These are phyloP conservation scores for Citrus australasica DNA, from an alignment of 345 rosid genomes.

Conservation along the genomic window DNA sequence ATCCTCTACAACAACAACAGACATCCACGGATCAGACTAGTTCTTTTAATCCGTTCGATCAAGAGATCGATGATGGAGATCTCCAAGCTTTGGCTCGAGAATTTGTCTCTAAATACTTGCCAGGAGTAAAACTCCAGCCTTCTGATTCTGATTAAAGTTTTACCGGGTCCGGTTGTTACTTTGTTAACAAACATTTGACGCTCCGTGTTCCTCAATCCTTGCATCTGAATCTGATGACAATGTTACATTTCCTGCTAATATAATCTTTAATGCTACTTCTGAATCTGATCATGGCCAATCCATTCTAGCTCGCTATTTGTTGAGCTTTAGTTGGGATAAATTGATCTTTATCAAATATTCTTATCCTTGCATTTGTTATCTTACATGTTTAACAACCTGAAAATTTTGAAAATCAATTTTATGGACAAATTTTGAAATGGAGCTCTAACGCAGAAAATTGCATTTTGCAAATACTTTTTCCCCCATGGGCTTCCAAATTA, in stretches of 20 bases:
- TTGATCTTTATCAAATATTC: too few relatives aligned
- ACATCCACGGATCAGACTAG: slow-evolving; percentile 5
- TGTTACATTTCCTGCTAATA: background rate
- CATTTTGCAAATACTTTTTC: too few relatives aligned
- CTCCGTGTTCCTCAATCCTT: background rate
- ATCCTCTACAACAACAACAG: slow-evolving; percentile 15
- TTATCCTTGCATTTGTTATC: background rate
- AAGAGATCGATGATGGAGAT: slow-evolving; percentile 26
- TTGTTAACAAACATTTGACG: background rate
- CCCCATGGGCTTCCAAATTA: too few relatives aligned
- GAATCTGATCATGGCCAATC: background rate
- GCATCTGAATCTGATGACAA: background rate
- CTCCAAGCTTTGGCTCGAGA: slow-evolving; percentile 47
- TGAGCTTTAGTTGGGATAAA: background rate
- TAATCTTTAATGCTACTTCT: background rate
- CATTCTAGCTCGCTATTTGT: background rate
- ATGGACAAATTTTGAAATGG: background rate
- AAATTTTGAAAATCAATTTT: too few relatives aligned
- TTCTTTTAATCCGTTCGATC: slow-evolving; percentile 13
- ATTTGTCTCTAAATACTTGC: slow-evolving; percentile 44
- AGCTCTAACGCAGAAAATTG: too few relatives aligned
- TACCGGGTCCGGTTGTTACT: background rate
- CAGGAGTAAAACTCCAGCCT: slow-evolving; percentile 31
- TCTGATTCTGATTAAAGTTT: slow-evolving; percentile 21
- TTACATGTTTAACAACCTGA: background rate